Evolutionary conservation across 2,329 filamentous ascomycete species (phyloP).

Genomic region (Colletotrichum tropicicola): DNA sequence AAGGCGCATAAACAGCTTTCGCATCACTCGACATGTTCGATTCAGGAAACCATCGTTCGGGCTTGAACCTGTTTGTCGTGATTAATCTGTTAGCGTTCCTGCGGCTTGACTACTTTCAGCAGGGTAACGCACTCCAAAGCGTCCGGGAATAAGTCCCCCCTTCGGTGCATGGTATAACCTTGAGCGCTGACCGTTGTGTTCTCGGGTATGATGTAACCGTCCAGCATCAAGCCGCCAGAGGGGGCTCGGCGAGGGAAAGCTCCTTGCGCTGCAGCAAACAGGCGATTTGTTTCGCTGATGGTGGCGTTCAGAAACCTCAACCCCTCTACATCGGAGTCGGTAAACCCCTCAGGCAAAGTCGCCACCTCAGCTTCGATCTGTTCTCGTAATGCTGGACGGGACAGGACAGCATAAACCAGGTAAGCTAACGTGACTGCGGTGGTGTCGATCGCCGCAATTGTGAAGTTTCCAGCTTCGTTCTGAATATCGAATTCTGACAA

Average conservation of each 20-base stretch:
- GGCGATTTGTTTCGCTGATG: constrained; percentile 54
- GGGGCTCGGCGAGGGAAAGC: constrained; percentile 51
- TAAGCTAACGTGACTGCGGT: constrained; percentile 60
- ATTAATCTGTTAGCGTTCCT: not conserved
- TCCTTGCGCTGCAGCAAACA: constrained; percentile 50
- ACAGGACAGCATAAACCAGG: constrained; percentile 49
- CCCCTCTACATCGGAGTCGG: constrained; percentile 41
- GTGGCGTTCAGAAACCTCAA: constrained; percentile 51
- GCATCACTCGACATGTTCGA: constrained; percentile 41
- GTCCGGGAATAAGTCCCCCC: constrained; percentile 48
- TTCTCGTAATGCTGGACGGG: constrained; percentile 38
- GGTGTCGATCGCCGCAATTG: constrained; percentile 59
- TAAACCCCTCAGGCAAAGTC: constrained; percentile 33
- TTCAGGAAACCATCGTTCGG: not conserved
- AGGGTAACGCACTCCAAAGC: constrained; percentile 38
- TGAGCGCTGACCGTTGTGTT: constrained; percentile 51
- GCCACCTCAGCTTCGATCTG: constrained; percentile 45
- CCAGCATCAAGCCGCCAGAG: constrained; percentile 45
- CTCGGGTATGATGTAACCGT: constrained; percentile 48
- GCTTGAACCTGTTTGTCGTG: not conserved
- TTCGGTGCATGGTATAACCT: constrained; percentile 56
- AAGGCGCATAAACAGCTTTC: constrained; percentile 60
- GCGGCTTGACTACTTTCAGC: not conserved
- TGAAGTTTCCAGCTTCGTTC: not conserved
- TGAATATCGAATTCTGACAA: constrained; percentile 1